Conservation (phyloP, 2,329 filamentous ascomycete species). For the Blastomyces percursus region DNA sequence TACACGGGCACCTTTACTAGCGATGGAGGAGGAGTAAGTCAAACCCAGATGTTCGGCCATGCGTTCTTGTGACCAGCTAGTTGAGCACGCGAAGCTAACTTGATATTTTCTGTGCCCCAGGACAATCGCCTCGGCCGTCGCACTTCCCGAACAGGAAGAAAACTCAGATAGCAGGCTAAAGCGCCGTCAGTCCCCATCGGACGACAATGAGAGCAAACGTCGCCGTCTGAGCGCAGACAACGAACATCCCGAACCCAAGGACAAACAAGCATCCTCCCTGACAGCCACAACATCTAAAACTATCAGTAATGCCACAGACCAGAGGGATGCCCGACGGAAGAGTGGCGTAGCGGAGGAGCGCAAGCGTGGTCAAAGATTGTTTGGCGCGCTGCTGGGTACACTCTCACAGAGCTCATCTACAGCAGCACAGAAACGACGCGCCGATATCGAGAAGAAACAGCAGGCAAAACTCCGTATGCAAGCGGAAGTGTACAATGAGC, state of each 20-base stretch:
- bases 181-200: slow-evolving; percentile 41
- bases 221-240: slow-evolving; percentile 36
- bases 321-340: slow-evolving; percentile 13
- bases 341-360: slow-evolving; percentile 55
- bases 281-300: not conserved
- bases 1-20: not conserved
- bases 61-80: too few species aligned
- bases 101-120: slow-evolving; percentile 16
- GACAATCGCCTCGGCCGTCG: slow-evolving; percentile 44
- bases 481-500: slow-evolving; percentile 58
- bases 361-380: slow-evolving; percentile 72
- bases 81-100: not conserved
- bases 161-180: slow-evolving; percentile 32
- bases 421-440: slow-evolving; percentile 55
- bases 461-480: slow-evolving; percentile 64
- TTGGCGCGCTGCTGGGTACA: slow-evolving; percentile 68
- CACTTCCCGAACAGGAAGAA: slow-evolving; percentile 38
- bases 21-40: slow-evolving; percentile 12
- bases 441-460: slow-evolving; percentile 73
- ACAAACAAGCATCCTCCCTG: slow-evolving; percentile 16
- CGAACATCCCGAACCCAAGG: slow-evolving; percentile 13
- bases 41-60: not conserved
- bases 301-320: slow-evolving; percentile 3
- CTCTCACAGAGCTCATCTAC: slow-evolving; percentile 60
- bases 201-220: slow-evolving; percentile 43